Percentiles rank a stretch among this genome's conserved stretches.
Evolutionary conservation across 345 rosid genomes (phyloP).

Genomic region (Reutealis trisperma): DNA sequence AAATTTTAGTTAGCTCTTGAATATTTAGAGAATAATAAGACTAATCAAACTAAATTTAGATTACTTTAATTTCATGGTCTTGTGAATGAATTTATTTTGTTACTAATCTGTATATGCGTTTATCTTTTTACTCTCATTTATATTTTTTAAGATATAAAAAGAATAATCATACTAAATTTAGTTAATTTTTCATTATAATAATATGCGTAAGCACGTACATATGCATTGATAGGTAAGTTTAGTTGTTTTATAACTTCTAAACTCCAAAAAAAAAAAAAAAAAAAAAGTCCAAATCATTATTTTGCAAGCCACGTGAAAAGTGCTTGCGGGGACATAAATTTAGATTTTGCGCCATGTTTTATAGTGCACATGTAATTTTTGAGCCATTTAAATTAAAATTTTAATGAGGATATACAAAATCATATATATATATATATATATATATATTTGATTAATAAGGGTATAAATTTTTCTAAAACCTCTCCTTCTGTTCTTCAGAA

Average conservation of each 20-base stretch:
- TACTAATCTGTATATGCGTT: no score
- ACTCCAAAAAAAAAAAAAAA: no score
- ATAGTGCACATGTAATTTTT: neutral
- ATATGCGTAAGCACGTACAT: no score
- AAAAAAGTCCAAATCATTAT: neutral
- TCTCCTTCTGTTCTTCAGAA: no score
- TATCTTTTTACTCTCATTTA: no score
- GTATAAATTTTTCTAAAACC: neutral
- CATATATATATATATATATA: neutral
- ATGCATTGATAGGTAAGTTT: no score
- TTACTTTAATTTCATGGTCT: no score
- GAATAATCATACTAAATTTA: no score
- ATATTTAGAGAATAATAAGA: neutral
- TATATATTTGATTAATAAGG: neutral
- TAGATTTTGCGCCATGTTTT: neutral
- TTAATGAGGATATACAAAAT: neutral
- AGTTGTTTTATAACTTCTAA: no score
- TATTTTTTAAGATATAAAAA: no score
- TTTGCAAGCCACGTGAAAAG: slow-evolving; percentile 46
- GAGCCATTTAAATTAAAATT: neutral
- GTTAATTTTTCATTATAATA: no score
- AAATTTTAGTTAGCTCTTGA: slow-evolving; percentile 1
- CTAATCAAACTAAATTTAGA: neutral
- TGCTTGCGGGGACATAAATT: slow-evolving; percentile 17
- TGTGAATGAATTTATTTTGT: no score